Percentiles rank a stretch among this genome's conserved stretches.
These are phyloP conservation scores for Mucor indicus DNA, from an alignment of 371 early-diverging fungal species.

Conservation along the genomic window DNA sequence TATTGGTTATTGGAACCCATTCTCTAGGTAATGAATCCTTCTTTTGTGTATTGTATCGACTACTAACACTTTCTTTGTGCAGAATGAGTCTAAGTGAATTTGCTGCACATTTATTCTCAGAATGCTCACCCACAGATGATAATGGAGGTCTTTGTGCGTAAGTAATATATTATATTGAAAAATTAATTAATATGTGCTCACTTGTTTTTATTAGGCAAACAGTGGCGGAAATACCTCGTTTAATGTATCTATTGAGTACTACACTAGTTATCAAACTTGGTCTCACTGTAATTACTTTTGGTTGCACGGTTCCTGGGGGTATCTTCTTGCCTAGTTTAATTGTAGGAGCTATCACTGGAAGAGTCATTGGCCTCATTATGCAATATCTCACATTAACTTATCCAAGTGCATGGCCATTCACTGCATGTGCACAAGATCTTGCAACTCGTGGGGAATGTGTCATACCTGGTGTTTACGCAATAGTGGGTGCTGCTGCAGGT, in stretches of 20 bases:
- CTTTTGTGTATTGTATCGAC: no score
- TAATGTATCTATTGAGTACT: slow-evolving; percentile 50
- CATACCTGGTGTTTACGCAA: slow-evolving; percentile 92
- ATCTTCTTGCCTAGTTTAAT: slow-evolving; percentile 91
- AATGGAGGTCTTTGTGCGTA: slow-evolving; percentile 68
- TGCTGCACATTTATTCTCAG: slow-evolving; percentile 75
- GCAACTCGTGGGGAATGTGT: slow-evolving; percentile 65
- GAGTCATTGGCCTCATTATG: slow-evolving; percentile 87
- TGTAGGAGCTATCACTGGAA: slow-evolving; percentile 87
- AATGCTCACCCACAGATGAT: slow-evolving; percentile 63
- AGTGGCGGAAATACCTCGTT: slow-evolving; percentile 38
- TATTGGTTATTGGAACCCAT: slow-evolving; percentile 73
- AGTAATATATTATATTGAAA: no score
- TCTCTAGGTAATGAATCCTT: slow-evolving; percentile 55
- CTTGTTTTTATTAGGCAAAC: slow-evolving; percentile 11
- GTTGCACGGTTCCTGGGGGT: slow-evolving; percentile 85
- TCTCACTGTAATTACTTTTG: slow-evolving; percentile 79
- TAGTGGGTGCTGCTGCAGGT: slow-evolving; percentile 93
- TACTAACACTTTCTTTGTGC: no score
- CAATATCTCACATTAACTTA: slow-evolving; percentile 57
- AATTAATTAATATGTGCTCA: no score
- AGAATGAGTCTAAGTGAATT: slow-evolving; percentile 75
- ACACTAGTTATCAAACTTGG: slow-evolving; percentile 66
- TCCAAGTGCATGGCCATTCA: slow-evolving; percentile 59
- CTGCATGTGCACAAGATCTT: slow-evolving; percentile 53